phyloP scores from a whole-genome alignment of 306 rosid genomes.

The Prunus fruticosa region DNA sequence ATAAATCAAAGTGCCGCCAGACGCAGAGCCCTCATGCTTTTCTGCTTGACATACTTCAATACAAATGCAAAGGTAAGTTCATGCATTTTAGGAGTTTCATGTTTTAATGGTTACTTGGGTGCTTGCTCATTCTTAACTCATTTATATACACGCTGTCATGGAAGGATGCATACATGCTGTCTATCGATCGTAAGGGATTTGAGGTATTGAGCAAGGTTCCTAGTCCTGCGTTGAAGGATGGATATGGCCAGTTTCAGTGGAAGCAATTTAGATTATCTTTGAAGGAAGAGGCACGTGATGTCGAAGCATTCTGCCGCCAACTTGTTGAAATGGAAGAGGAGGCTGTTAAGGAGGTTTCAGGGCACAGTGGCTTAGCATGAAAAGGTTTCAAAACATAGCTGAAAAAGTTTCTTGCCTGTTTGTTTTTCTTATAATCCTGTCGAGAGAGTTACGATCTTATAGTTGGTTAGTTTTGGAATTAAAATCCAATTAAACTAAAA shows the following conservation, averaged over 20 bases:
- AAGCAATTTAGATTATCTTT: constrained; percentile 64
- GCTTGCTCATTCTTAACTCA: not conserved
- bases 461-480: too few relatives aligned
- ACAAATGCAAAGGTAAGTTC: constrained; percentile 52
- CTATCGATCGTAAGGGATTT: constrained; percentile 80
- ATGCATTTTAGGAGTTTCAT: not conserved
- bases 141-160: not conserved
- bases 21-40: constrained; percentile 74
- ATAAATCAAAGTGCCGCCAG: constrained; percentile 75
- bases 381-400: not conserved
- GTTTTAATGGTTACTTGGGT: too few relatives aligned
- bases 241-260: constrained; percentile 56
- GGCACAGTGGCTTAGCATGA: constrained; percentile 59
- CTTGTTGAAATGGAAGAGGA: constrained; percentile 86
- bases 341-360: constrained; percentile 55
- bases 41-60: constrained; percentile 61
- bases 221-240: constrained; percentile 42
- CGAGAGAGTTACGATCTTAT: too few relatives aligned
- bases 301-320: constrained; percentile 65
- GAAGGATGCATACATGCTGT: constrained; percentile 70
- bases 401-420: not conserved
- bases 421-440: not conserved
- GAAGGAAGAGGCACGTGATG: constrained; percentile 55
- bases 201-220: constrained; percentile 62
- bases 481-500: too few relatives aligned